Evolutionary conservation across 2,329 filamentous ascomycete species (phyloP), one percentile per base, ranked within the genome.

Genomic region (Xylaria sp.): DNA sequence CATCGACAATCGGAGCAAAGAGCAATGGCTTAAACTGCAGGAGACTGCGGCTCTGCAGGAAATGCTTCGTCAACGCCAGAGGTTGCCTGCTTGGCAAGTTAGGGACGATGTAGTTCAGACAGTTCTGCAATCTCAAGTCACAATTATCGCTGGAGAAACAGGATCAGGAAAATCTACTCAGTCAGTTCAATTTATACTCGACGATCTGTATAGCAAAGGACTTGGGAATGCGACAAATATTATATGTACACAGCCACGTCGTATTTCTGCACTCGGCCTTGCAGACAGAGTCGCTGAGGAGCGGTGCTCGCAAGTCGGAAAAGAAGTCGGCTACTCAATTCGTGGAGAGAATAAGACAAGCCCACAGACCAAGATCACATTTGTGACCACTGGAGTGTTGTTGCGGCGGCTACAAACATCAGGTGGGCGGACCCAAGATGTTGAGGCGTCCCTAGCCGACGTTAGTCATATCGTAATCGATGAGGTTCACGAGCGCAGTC

Each of bases 81-180:
- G 83, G 49, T 80, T 99, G 2, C 95, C 95, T 2, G 95, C 95
- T 1, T 99, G 95, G 95, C 86, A 87, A 63, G 87, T 95, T 70
- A 88, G 87, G 70, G 88, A 94, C 19, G 82, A 84, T 1, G 92
- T 99, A 31, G 87, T 98, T 9, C 76, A 85, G 19, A 90, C 91
- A 0, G 91, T 99, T 51, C 84, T 84, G 43, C 80, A 83, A 4
- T 88, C 94, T 72, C 90, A 97, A 76, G 93, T 99, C 53, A 97
- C 92, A 0, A 97, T 99, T 71, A 95, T 99, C 70, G 96, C 94
- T 45, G 95, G 95, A 69, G 95, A 98, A 78, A 99, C 95, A 3
- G 95, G 95, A 56, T 97, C 92, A 17, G 95, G 95, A 73, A 99
- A 99, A 78, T 97, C 92, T 51, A 98, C 95, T 0, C 95, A 99